phyloP scores from a whole-genome alignment of 257 asterid genomes.

The Solanum peruvianum region DNA sequence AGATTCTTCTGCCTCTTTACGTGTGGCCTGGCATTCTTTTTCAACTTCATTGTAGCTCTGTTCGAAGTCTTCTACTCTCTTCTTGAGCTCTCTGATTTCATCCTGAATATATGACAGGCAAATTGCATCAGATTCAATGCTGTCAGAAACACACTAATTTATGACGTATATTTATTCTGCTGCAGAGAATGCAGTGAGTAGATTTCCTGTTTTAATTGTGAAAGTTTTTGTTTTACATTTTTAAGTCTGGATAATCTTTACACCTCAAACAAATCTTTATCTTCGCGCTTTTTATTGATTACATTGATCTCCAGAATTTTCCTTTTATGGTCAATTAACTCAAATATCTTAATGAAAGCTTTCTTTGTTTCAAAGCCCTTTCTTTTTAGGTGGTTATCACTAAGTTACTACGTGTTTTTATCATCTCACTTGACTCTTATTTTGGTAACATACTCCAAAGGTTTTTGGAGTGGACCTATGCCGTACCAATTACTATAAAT shows the following conservation, averaged over 20 bases:
- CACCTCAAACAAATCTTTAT: background rate
- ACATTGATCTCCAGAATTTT: background rate
- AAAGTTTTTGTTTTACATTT: background rate
- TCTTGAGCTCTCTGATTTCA: conserved; percentile 48
- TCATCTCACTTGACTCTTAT: background rate
- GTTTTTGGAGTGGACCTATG: background rate
- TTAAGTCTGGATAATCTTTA: background rate
- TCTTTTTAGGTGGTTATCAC: background rate
- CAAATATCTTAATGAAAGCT: background rate
- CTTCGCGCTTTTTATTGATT: background rate
- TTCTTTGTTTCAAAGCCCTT: background rate
- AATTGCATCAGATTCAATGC: background rate
- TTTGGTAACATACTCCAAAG: background rate
- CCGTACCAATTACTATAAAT: background rate
- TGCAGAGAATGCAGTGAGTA: background rate
- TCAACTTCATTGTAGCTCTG: conserved; percentile 38
- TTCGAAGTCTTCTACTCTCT: conserved; percentile 52
- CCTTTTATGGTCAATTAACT: background rate
- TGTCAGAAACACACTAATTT: background rate
- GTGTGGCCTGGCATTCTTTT: conserved; percentile 47
- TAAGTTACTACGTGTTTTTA: background rate
- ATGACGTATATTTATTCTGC: background rate
- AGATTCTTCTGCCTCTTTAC: conserved; percentile 65
- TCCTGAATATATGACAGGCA: conserved; percentile 35
- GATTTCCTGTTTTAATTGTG: background rate